Evolutionary conservation across 108 stramenopile genomes (phyloP).

Genomic region (Nitzschia sp.): DNA sequence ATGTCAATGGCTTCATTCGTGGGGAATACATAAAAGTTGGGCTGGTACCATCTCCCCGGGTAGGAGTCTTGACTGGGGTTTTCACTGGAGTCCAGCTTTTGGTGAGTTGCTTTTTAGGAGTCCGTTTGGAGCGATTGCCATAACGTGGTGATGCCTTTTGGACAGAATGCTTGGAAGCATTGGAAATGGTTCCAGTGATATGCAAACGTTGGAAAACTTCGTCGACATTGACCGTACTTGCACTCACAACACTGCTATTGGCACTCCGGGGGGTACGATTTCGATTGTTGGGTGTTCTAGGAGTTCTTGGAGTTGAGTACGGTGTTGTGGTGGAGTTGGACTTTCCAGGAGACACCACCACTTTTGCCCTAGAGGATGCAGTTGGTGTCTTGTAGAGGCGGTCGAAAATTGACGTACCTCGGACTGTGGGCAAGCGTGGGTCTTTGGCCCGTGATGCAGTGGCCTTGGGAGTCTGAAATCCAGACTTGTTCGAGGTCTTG

Average conservation of each 20-base stretch:
- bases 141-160: neutral
- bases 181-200: constrained; percentile 22
- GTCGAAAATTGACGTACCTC: constrained; percentile 17
- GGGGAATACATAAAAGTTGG: constrained; percentile 13
- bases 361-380: constrained; percentile 13
- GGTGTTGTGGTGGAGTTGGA: constrained; percentile 1
- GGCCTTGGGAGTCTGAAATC: constrained; percentile 10
- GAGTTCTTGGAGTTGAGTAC: neutral
- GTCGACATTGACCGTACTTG: neutral
- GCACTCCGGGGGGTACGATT: neutral
- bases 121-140: neutral
- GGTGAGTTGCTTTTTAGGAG: constrained; percentile 6
- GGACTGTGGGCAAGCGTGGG: constrained; percentile 24
- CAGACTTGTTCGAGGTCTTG: too few species aligned
- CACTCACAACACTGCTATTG: neutral
- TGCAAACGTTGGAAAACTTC: constrained; percentile 18
- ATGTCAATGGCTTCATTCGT: constrained; percentile 37
- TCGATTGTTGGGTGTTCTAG: neutral
- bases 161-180: constrained; percentile 10
- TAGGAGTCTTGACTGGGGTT: neutral
- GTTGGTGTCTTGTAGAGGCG: constrained; percentile 24
- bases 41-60: neutral
- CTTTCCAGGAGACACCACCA: neutral
- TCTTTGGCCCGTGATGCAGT: constrained; percentile 10
- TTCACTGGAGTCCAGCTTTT: constrained; percentile 11